phyloP scores from a whole-genome alignment of 2,329 filamentous ascomycete genomes.

The Diplocarpon mali region DNA sequence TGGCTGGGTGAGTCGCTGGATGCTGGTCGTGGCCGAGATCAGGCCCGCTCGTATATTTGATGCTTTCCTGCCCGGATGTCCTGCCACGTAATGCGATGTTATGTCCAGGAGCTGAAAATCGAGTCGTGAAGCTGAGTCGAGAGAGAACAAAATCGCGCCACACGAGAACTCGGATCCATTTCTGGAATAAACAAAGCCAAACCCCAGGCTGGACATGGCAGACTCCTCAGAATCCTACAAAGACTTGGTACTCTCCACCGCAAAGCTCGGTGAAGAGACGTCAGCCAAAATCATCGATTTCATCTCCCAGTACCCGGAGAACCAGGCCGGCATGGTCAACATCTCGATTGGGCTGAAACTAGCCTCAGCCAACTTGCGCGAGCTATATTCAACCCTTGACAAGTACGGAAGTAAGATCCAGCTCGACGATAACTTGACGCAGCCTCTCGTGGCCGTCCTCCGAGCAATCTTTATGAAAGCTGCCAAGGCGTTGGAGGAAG shows the following conservation, averaged over 20 bases:
- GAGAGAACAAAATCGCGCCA: too few relatives aligned
- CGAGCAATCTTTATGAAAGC: neutral
- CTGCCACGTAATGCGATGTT: too few relatives aligned
- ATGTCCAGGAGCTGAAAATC: too few relatives aligned
- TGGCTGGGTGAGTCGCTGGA: neutral
- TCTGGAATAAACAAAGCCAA: too few relatives aligned
- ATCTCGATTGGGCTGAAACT: neutral
- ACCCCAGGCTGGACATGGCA: neutral
- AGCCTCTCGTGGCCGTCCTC: neutral
- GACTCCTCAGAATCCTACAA: neutral
- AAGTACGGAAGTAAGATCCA: neutral
- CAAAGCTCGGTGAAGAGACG: neutral
- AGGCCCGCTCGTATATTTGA: neutral
- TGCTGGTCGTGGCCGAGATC: neutral
- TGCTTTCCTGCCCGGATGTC: neutral
- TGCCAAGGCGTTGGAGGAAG: neutral
- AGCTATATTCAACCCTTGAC: neutral
- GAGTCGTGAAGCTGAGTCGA: too few relatives aligned
- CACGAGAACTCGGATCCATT: too few relatives aligned
- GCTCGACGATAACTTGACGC: neutral
- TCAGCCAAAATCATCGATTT: constrained; percentile 1
- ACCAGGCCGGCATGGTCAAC: neutral
- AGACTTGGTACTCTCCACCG: neutral
- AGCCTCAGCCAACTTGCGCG: neutral
- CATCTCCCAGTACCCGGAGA: neutral